Evolutionary conservation across 2,329 filamentous ascomycete species (phyloP), one percentile per base, ranked within the genome.

Genomic region (Aurifilum marmelostoma): DNA sequence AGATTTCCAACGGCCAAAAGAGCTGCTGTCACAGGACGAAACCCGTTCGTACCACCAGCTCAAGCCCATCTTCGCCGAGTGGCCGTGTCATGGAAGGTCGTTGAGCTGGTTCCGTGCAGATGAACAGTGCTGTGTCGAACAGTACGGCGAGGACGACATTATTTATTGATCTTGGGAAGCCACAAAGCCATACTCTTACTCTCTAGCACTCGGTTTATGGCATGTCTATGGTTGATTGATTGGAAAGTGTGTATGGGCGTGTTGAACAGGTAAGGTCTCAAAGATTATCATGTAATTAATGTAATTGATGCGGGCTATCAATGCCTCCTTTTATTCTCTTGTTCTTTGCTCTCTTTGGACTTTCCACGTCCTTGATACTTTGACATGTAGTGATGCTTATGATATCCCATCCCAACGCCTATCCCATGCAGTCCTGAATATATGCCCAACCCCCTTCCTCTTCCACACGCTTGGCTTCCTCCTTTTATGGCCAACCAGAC

Each of bases 341-440:
- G 5, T 27, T 27, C 7, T 27, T 12, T 29, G 37, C 11, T 59
- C n/a, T 37, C 43, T 47, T n/a, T n/a, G 43, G 43, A 47, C 43
- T 47, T 47, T 47, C n/a, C 8, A 47, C 14, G 29, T 27, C n/a
- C 9, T 39, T 14, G n/a, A 27, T 41, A 24, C n/a, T 27, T 27
- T 16, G 0, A 27, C 34, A n/a, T 41, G n/a, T 62, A 41, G 18
- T 11, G 16, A 24, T 24, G 34, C 39, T 43, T 1, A 21, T 62
- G 34, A 62, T 12, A n/a, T 37, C 37, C 18, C n/a, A 16, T 50
- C 52, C 63, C 59, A 71, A 71, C 69, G 69, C 69, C 69, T 32
- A 37, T 62, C 54, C 69, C 56, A 69, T 71, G 69, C 69, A 67
- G 59, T 50, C 54, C 60, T 41, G 34, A 52, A 56, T 62, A 60